A percentile compares a stretch with the other conserved stretches of the same genome.
phyloP scores from a whole-genome alignment of 2,329 filamentous ascomycete species.

The Aschersonia sp. region DNA sequence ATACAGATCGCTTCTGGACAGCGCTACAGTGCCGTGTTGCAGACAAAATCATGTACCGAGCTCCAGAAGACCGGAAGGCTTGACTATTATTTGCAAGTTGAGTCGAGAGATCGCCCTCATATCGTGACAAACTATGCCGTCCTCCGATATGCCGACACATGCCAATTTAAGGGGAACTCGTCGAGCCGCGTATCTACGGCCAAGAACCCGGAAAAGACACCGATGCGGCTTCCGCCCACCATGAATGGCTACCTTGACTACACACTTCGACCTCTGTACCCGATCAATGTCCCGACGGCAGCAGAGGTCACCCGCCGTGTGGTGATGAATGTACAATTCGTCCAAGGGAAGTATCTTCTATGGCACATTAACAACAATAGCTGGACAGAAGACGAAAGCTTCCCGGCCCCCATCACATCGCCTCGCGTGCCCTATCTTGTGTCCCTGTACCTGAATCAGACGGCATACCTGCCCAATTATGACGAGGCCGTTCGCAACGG shows the following conservation, averaged over 20 bases:
- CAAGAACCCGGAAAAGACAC: not conserved
- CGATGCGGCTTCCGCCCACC: constrained; percentile 1
- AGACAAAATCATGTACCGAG: constrained; percentile 3
- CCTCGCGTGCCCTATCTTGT: constrained; percentile 6
- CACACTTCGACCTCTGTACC: not conserved
- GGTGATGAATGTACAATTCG: not conserved
- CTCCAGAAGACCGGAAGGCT: constrained; percentile 9
- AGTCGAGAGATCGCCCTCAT: constrained; percentile 32
- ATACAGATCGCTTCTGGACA: constrained; percentile 44
- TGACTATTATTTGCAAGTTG: constrained; percentile 31
- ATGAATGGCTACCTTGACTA: constrained; percentile 1
- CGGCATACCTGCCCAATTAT: constrained; percentile 28
- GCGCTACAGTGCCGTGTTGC: constrained; percentile 4
- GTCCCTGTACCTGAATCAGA: constrained; percentile 3
- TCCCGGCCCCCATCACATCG: not conserved
- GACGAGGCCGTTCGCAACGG: constrained; percentile 29
- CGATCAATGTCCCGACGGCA: not conserved
- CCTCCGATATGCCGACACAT: constrained; percentile 23
- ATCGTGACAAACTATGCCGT: constrained; percentile 32
- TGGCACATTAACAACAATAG: constrained; percentile 19
- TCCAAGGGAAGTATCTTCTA: not conserved
- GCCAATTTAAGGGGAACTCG: not conserved
- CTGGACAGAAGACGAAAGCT: constrained; percentile 24
- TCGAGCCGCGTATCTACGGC: constrained; percentile 1
- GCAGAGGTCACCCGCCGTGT: constrained; percentile 1